A percentile compares a stretch with the other conserved stretches of the same genome.
Conservation (phyloP, 208 protist genomes). For the Leishmania gerbilli region DNA sequence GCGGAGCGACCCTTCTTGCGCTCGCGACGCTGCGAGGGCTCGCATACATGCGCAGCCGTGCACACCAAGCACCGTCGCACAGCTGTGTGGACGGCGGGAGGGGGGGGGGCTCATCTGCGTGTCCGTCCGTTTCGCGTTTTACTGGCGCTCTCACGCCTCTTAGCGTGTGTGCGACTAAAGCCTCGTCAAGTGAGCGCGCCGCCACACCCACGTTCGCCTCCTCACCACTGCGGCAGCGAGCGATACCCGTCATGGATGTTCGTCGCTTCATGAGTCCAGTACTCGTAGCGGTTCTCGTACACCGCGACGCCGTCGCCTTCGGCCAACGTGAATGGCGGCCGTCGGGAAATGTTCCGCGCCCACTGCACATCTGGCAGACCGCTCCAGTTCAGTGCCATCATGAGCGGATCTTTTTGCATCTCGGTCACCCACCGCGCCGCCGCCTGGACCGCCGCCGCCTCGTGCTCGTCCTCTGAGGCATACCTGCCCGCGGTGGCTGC, state of each 20-base stretch:
- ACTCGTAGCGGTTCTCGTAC: slow-evolving; percentile 6
- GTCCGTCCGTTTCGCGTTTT: too few relatives aligned
- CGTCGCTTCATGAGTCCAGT: background rate
- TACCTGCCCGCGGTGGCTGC: background rate
- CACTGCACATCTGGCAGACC: background rate
- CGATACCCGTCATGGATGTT: slow-evolving; percentile 1
- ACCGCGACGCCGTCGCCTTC: slow-evolving; percentile 6
- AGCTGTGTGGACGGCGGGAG: background rate
- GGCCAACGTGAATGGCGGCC: background rate
- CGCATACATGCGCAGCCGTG: background rate
- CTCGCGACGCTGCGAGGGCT: background rate
- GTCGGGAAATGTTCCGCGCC: background rate
- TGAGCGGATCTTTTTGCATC: background rate
- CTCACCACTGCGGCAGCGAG: slow-evolving; percentile 1
- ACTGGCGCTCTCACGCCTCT: background rate
- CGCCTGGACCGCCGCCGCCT: background rate
- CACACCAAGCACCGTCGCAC: background rate
- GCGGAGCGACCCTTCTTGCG: too few relatives aligned
- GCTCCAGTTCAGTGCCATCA: background rate
- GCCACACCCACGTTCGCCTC: background rate
- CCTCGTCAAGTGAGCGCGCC: background rate
- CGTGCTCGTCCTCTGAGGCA: background rate
- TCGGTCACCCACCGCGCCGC: background rate
- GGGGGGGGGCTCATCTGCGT: too few relatives aligned
- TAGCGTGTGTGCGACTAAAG: too few relatives aligned